Base-by-base conservation (phyloP, 805 yeast genomes). In the Sugiyamaella boreocaroliniensis region DNA sequence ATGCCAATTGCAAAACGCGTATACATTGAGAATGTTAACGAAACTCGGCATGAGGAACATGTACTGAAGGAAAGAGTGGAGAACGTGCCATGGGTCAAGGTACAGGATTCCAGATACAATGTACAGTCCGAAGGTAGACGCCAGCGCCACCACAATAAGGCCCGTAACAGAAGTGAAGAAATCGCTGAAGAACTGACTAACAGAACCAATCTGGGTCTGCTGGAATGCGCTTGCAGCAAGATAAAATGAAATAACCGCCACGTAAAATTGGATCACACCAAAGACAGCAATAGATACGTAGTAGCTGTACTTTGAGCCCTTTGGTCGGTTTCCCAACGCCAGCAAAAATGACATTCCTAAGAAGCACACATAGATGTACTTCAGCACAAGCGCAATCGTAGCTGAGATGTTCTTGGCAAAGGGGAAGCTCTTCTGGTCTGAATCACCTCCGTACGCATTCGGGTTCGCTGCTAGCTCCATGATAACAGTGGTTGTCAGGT, bases 1-100 rank as follows among this genome's bases (percentile, higher is more conserved):
- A 63, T 82, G 86, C 71, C 82, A 80, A 67, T 82, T 82, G 71
- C 85, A 82, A 64, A 82, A 82, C 1, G 86, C 85, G 65, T 80
- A 82, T 47, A 82, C 83, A 63, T 80, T 81, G 61, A 82, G 69
- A 41, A 82, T 79, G 54, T 69, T 69, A 53, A 67, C 65, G 48
- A 67, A 69, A 45, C 62, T 59, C 14, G 71, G 71, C 69, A 64
- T 66, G 61, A 69, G 53, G 54, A 65, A 62, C 58, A 67, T 46
- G 57, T 68, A 68, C 59, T 66, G 71, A 20, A 58, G 52, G 63
- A 80, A 78, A 37, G 82, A 76, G 20, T 81, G 78, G 60, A 80
- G 69, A 74, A 79, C 74, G 62, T 81, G 86, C 85, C 85, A 81
- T 10, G 85, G 85, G 59, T 81, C 85, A 56, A 80, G 71, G 64